These are phyloP conservation scores for Saccharata proteae DNA, from an alignment of 2,329 filamentous ascomycete species.

Conservation along the genomic window DNA sequence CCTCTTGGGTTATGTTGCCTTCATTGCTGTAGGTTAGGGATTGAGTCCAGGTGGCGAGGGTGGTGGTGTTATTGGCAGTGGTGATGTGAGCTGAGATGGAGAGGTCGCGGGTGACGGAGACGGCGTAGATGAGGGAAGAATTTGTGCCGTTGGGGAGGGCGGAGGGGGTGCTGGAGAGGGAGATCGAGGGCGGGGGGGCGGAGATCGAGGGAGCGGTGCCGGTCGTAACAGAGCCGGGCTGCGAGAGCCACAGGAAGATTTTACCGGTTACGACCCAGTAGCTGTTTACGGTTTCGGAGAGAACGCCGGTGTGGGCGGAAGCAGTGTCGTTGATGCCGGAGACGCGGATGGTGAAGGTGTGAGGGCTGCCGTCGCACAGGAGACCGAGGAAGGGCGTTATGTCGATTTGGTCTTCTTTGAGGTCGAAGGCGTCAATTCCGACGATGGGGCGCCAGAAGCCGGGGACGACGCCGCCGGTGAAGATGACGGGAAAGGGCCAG, in stretches of 20 bases:
- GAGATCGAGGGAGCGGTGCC: slow-evolving; percentile 27
- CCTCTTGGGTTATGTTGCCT: slow-evolving; percentile 43
- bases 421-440: slow-evolving; percentile 66
- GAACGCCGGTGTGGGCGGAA: slow-evolving; percentile 11
- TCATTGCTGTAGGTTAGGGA: slow-evolving; percentile 42
- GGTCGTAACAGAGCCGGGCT: slow-evolving; percentile 40
- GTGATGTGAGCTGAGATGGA: slow-evolving; percentile 40
- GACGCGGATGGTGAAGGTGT: slow-evolving; percentile 58
- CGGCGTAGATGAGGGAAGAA: slow-evolving; percentile 46
- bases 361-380: slow-evolving; percentile 51
- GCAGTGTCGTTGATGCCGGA: slow-evolving; percentile 50
- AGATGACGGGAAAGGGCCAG: slow-evolving; percentile 75
- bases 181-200: slow-evolving; percentile 34
- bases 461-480: slow-evolving; percentile 68
- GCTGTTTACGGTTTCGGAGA: slow-evolving; percentile 46
- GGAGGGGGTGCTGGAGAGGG: slow-evolving; percentile 37
- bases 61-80: slow-evolving; percentile 32
- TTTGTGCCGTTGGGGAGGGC: slow-evolving; percentile 42
- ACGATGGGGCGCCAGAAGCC: slow-evolving; percentile 68
- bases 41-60: slow-evolving; percentile 45
- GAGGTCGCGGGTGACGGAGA: slow-evolving; percentile 44
- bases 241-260: slow-evolving; percentile 60
- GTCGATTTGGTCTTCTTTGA: slow-evolving; percentile 71
- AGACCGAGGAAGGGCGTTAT: slow-evolving; percentile 63
- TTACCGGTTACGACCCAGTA: slow-evolving; percentile 71